Base-by-base conservation (phyloP, 2,329 filamentous ascomycete genomes). In the Arthrinium puccinioides region DNA sequence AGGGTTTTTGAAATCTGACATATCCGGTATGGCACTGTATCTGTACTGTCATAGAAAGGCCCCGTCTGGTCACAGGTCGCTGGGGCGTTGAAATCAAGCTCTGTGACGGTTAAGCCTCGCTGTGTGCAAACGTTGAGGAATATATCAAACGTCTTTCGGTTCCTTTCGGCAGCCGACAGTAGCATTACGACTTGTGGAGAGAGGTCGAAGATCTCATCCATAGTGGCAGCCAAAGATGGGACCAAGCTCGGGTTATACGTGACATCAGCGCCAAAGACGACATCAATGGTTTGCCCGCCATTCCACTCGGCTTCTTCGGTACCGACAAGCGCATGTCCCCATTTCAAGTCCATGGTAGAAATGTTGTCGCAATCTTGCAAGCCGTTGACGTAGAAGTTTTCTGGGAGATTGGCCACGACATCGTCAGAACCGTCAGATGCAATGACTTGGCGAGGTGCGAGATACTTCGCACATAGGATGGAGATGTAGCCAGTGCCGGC, bases 401-500 rank as follows among this genome's bases (percentile, higher is more conserved):
- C 78, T 2, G 73, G 70, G 24, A 89, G 63, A 24, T 74, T 73
- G 49, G 79, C 74, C 34, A 87, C 74, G 2, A 89, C 82, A 37
- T 80, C 76, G 47, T 80, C 76, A 11, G 84, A 84, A 3, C 85
- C 85, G 52, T 92, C 86, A 0, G 85, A 86, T 3, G 81, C 77
- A 5, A 83, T 67, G 16, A 83, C 75, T 36, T 76, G 71, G 1
- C 60, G 53, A 0, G 81, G 70, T 6, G 58, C 65, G 0, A 90
- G 67, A 51, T 79, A 64, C 47, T 80, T 84, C n/a, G 79, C 75
- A 44, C 84, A 87, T 0, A 89, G 63, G 10, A 89, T 76, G 0
- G 83, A 82, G 2, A 88, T 60, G 52, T 87, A 84, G 1, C 84
- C 85, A 1, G 86, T 89, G 2, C 85, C 85, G 1, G 83, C 76